Evolutionary conservation across 2,329 filamentous ascomycete species (phyloP).

Genomic region (Anthostomella pinea): DNA sequence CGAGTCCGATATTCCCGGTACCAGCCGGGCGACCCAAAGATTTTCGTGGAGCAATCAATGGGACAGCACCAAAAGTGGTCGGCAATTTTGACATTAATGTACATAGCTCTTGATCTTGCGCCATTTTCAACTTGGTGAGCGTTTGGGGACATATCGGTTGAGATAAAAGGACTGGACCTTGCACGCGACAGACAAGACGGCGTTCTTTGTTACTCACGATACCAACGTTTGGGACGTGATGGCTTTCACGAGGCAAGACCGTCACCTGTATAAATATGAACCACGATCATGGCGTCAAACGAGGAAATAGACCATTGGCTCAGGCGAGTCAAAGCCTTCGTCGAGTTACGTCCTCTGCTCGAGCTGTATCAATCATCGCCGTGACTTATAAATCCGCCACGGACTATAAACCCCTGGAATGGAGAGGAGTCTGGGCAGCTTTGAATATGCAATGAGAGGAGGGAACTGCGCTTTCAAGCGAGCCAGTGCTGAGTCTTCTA

Average conservation of each 20-base stretch:
- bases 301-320: conserved; percentile 1
- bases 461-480: no score
- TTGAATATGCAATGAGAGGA: no score
- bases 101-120: conserved; percentile 1
- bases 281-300: conserved; percentile 5
- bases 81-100: conserved; percentile 1
- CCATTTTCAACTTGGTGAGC: neutral
- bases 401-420: no score
- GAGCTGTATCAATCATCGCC: no score
- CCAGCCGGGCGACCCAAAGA: neutral
- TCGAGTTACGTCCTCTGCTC: no score
- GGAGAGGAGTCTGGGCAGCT: no score
- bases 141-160: neutral
- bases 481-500: no score
- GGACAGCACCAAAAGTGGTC: neutral
- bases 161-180: neutral
- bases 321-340: neutral
- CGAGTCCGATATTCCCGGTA: neutral
- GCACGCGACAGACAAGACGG: neutral
- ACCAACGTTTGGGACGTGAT: neutral
- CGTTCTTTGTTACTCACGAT: neutral
- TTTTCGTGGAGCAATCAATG: neutral
- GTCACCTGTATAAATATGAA: conserved; percentile 12
- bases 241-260: no score
- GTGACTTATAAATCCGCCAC: no score